These are phyloP conservation scores for Venturia carpophila DNA, from an alignment of 2,329 filamentous ascomycete species.

Conservation along the genomic window DNA sequence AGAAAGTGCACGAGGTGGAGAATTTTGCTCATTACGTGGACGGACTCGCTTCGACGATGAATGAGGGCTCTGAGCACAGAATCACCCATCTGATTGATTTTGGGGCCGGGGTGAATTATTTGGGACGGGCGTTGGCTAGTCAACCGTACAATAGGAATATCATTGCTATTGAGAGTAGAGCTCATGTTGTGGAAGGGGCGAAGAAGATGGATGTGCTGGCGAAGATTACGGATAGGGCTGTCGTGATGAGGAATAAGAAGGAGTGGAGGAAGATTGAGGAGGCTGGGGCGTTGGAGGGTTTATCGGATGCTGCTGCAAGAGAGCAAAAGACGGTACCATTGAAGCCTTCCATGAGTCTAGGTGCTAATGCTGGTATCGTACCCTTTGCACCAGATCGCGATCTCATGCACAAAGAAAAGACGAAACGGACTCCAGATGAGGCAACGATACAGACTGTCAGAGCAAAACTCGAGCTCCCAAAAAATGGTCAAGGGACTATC, in stretches of 20 bases:
- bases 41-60: slow-evolving; percentile 38
- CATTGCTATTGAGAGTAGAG: slow-evolving; percentile 81
- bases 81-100: slow-evolving; percentile 92
- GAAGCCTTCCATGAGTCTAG: background rate
- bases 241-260: slow-evolving; percentile 77
- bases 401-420: slow-evolving; percentile 5
- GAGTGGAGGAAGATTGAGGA: slow-evolving; percentile 49
- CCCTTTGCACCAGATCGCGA: background rate
- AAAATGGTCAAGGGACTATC: slow-evolving; percentile 59
- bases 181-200: slow-evolving; percentile 79
- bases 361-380: background rate
- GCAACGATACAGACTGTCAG: slow-evolving; percentile 9
- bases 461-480: slow-evolving; percentile 35
- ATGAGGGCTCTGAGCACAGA: slow-evolving; percentile 22
- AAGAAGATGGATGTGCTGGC: slow-evolving; percentile 77
- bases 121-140: slow-evolving; percentile 78
- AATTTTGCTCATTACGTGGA: slow-evolving; percentile 85
- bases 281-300: slow-evolving; percentile 29
- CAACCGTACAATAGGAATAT: slow-evolving; percentile 79
- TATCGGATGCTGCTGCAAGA: slow-evolving; percentile 25
- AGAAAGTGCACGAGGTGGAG: slow-evolving; percentile 89
- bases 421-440: background rate
- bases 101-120: slow-evolving; percentile 92
- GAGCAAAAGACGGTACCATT: background rate
- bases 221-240: slow-evolving; percentile 63